Conservation (phyloP, 192 early-diverging fungal species). For the Coemansia sp. region DNA sequence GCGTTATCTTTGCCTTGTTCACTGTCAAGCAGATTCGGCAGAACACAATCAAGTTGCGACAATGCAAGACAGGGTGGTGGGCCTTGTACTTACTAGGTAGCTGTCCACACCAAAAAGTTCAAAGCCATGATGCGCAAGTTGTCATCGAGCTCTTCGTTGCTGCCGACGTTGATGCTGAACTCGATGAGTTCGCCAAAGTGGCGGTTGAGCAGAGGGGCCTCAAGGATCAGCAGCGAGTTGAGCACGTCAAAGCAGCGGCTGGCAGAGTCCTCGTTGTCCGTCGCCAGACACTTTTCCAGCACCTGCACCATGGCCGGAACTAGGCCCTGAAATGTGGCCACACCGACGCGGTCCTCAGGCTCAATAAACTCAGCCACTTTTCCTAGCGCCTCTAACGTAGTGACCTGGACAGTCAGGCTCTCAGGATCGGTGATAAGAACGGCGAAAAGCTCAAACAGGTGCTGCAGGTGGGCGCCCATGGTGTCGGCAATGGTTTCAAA, state of each 20-base stretch:
- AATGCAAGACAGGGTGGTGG: slow-evolving; percentile 2
- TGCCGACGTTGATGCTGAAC: slow-evolving; percentile 76
- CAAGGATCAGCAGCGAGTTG: slow-evolving; percentile 78
- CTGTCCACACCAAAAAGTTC: slow-evolving; percentile 67
- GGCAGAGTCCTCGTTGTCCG: slow-evolving; percentile 75
- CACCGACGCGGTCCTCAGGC: slow-evolving; percentile 64
- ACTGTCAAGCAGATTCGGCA: slow-evolving; percentile 1
- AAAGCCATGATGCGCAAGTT: slow-evolving; percentile 77
- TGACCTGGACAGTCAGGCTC: slow-evolving; percentile 77
- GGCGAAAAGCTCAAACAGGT: slow-evolving; percentile 77
- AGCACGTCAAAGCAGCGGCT: slow-evolving; percentile 87
- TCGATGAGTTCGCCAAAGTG: slow-evolving; percentile 81
- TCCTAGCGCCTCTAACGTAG: slow-evolving; percentile 78
- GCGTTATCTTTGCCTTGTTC: neutral
- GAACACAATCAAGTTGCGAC: neutral
- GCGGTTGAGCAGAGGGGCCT: slow-evolving; percentile 77
- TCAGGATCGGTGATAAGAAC: slow-evolving; percentile 80
- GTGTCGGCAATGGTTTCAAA: slow-evolving; percentile 84
- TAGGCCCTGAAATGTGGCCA: slow-evolving; percentile 72
- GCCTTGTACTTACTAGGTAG: slow-evolving; percentile 66
- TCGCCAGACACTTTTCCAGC: slow-evolving; percentile 74
- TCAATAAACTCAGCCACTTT: slow-evolving; percentile 86
- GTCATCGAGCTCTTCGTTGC: slow-evolving; percentile 70
- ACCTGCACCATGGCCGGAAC: slow-evolving; percentile 87
- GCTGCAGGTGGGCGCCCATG: slow-evolving; percentile 58